Evolutionary conservation across 345 rosid genomes (phyloP).

Genomic region (Stellera chamaejasme): DNA sequence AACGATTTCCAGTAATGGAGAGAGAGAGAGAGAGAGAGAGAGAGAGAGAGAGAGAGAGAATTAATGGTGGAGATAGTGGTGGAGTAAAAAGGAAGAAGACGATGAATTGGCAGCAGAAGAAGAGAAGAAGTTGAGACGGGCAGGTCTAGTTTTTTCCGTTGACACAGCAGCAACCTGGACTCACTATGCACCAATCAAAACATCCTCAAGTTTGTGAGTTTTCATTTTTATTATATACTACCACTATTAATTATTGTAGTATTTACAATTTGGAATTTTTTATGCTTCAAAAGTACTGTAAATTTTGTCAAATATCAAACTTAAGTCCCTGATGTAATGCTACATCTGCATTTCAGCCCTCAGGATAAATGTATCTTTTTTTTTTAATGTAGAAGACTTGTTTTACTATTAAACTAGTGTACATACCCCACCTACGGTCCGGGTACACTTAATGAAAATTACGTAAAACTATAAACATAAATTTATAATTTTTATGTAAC

Average conservation of each 20-base stretch:
- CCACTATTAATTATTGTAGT: too few species aligned
- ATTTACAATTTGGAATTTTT: not conserved
- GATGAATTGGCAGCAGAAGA: not conserved
- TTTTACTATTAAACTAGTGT: too few species aligned
- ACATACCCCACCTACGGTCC: too few species aligned
- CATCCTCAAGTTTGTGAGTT: not conserved
- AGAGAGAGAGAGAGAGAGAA: not conserved
- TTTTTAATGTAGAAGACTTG: too few species aligned
- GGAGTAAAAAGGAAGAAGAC: not conserved
- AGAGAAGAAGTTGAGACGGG: slow-evolving; percentile 8
- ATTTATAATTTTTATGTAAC: too few species aligned
- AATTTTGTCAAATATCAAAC: not conserved
- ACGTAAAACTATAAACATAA: too few species aligned
- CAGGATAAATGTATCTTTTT: too few species aligned
- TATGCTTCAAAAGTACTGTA: not conserved
- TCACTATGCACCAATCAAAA: too few species aligned
- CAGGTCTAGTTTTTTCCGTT: slow-evolving; percentile 11
- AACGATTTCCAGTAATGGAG: not conserved
- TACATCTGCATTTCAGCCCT: not conserved
- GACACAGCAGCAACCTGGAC: not conserved
- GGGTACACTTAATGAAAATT: too few species aligned
- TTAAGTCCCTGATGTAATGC: not conserved
- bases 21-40: not conserved
- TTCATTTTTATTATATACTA: not conserved
- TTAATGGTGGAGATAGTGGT: too few species aligned